Evolutionary conservation across 2,329 filamentous ascomycete species (phyloP).

Genomic region (Knufia fluminis): DNA sequence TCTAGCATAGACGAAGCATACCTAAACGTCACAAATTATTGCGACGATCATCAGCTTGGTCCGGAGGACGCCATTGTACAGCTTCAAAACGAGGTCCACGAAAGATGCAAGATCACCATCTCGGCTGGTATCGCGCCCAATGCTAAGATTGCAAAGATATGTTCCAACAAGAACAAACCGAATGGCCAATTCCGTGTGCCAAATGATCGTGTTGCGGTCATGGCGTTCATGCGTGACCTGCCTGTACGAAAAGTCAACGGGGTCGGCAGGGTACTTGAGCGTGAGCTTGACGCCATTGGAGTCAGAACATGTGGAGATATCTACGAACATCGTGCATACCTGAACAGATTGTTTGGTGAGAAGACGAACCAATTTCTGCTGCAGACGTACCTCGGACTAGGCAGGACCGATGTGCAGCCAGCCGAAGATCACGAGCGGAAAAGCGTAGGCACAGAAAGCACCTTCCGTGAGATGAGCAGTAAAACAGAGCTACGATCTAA

Average conservation of each 20-base stretch:
- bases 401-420: conserved; percentile 74
- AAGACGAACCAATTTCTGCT: conserved; percentile 85
- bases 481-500: conserved; percentile 62
- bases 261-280: conserved; percentile 85
- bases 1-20: conserved; percentile 96
- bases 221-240: conserved; percentile 75
- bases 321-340: conserved; percentile 61
- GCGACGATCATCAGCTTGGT: conserved; percentile 54
- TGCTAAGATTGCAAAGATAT: conserved; percentile 87
- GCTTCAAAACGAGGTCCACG: conserved; percentile 66
- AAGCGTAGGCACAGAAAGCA: conserved; percentile 87
- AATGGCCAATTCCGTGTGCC: conserved; percentile 80
- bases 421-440: conserved; percentile 86
- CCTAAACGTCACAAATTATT: conserved; percentile 86
- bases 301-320: conserved; percentile 85
- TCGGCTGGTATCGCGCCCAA: conserved; percentile 93
- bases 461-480: conserved; percentile 71
- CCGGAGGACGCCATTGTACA: conserved; percentile 68
- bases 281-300: conserved; percentile 79
- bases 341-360: conserved; percentile 75
- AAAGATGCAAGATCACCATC: conserved; percentile 73
- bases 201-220: conserved; percentile 62
- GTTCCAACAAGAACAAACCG: conserved; percentile 90
- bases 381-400: conserved; percentile 74
- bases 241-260: conserved; percentile 89